A percentile compares a stretch with the other conserved stretches of the same genome.
These are phyloP conservation scores for Solanum virginianum DNA, from an alignment of 257 asterid species.

Conservation along the genomic window DNA sequence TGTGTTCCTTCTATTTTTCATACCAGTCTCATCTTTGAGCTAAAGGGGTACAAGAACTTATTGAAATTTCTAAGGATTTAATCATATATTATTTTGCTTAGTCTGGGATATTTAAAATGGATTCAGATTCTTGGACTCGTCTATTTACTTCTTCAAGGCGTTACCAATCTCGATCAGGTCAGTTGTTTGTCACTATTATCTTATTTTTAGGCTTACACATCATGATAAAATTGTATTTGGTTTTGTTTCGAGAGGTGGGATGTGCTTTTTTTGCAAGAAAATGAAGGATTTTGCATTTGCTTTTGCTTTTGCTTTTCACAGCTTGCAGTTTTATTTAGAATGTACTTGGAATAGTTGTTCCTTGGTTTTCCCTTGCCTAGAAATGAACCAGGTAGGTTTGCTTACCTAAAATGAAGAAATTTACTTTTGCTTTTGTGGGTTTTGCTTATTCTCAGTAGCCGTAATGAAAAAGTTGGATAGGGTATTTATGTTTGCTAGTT, in stretches of 20 bases:
- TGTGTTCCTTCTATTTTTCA: not conserved
- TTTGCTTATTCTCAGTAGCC: not conserved
- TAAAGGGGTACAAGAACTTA: not conserved
- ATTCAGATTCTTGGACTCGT: constrained; percentile 73
- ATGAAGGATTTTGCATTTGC: not conserved
- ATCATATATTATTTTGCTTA: not conserved
- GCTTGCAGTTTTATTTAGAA: not conserved
- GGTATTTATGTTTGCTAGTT: not conserved
- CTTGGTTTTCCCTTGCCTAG: not conserved
- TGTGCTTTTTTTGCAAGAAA: not conserved
- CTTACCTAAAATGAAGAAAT: not conserved
- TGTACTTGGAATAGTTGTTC: not conserved
- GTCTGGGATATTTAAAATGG: constrained; percentile 22
- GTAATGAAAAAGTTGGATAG: not conserved
- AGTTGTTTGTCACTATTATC: not conserved
- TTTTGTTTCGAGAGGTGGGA: not conserved
- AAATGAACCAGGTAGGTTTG: not conserved
- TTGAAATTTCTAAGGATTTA: not conserved
- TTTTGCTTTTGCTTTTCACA: not conserved
- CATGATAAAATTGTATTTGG: not conserved
- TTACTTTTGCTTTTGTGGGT: not conserved
- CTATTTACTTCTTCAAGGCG: constrained; percentile 41
- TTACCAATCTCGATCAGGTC: constrained; percentile 61
- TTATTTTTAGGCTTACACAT: not conserved
- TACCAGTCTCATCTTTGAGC: not conserved